Base-by-base conservation (phyloP, 805 yeast genomes). In the Candida caryicola region DNA sequence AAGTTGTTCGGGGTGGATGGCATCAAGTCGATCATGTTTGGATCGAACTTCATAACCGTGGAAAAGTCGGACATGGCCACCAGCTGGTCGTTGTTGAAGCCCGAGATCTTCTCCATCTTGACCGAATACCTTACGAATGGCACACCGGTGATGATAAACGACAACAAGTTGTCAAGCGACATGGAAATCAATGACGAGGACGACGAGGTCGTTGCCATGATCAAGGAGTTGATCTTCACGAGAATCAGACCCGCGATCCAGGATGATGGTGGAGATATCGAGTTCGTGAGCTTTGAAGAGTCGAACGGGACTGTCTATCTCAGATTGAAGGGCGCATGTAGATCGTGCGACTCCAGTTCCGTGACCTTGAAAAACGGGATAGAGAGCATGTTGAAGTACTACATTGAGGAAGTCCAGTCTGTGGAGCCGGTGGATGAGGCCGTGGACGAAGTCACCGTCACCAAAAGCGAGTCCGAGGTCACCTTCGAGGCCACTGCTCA, bases 21-120 rank as follows among this genome's bases (percentile, higher is more conserved):
- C 3, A 76, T 88, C 27, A 72, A 72, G 31, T 74, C 88, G 1
- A 79, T 88, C 36, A 75, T 88, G 82, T 79, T 85, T 54, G 96
- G 96, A 2, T 71, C 82, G 3, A 82, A 88, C 59, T 88, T 89
- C 59, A 82, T 88, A 45, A 88, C 96, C 1, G 76, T 88, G 13
- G 91, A 85, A 52, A 86, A 86, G 59, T 55, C 60, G 15, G 52
- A 61, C 23, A 59, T 57, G 6, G 77, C 74, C 47, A 69, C 74
- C 18, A 62, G 70, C 34, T 81, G 88, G 88, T 58, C 77, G 33
- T 52, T 79, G 16, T 60, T 81, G 36, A 81, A 81, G 55, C 86
- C 87, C 0, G 85, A 81, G 52, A 78, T 81, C 26, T 81, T 81
- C 45, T 69, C 79, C 12, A 69, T 76, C 15, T 56, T 77, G 31